Percentiles rank a stretch among this genome's conserved stretches.
These are phyloP conservation scores for Silene coronaria DNA, from an alignment of 179 eudicot species.

Conservation along the genomic window DNA sequence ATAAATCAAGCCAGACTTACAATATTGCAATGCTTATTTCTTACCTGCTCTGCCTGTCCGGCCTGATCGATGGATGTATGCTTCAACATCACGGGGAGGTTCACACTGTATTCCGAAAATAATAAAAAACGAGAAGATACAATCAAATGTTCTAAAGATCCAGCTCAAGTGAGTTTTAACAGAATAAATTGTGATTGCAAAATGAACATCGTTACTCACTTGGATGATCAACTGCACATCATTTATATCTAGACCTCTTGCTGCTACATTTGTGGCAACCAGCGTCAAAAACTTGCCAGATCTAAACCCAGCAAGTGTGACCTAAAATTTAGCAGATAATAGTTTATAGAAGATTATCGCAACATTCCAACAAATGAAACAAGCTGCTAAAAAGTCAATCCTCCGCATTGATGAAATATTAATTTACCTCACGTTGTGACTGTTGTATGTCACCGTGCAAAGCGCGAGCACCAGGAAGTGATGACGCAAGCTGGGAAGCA, in stretches of 20 bases:
- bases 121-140: not conserved
- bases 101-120: constrained; percentile 50
- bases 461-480: constrained; percentile 79
- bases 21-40: not conserved
- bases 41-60: constrained; percentile 96
- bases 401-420: not conserved
- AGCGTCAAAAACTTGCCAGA: constrained; percentile 76
- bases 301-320: constrained; percentile 74
- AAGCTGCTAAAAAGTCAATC: not conserved
- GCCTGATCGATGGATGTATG: constrained; percentile 96
- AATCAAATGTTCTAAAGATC: not conserved
- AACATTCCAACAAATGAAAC: not conserved
- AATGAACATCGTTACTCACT: constrained; percentile 31
- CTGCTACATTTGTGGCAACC: constrained; percentile 95
- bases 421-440: constrained; percentile 72
- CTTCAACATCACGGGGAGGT: constrained; percentile 96
- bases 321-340: constrained; percentile 32
- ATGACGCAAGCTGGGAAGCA: constrained; percentile 61
- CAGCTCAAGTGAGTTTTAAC: not conserved
- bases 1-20: not conserved
- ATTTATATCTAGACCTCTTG: constrained; percentile 87
- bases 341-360: not conserved
- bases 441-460: constrained; percentile 94
- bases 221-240: constrained; percentile 91
- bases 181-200: not conserved